Evolutionary conservation across 768 basidiomycete species (phyloP), one percentile per base, ranked within the genome.

Genomic region (Coprinellus micaceus): DNA sequence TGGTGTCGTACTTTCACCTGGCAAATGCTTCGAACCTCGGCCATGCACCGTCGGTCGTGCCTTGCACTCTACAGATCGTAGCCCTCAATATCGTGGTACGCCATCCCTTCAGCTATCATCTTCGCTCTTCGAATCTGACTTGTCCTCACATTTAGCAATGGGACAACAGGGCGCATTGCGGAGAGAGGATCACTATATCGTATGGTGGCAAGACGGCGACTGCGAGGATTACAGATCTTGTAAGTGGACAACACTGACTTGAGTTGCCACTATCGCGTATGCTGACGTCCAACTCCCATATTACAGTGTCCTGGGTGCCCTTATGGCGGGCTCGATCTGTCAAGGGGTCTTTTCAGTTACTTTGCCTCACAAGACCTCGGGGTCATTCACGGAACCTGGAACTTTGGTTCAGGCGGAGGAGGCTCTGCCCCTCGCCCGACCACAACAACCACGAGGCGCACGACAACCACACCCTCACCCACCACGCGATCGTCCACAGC

Each of bases 161-260:
- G 70, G 75, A 72, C 51, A 71, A 63, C n/a, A 69, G 74, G 24
- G 72, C 63, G 52, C 64, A 81, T 60, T 92, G 90, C 64, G 81
- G 72, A 67, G 72, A 85, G 70, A 69, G 56, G 53, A 85, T 93
- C 62, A 82, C 78, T 22, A 85, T 93, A 62, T 72, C 73, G 2
- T 80, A 72, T 66, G 73, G 76, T 39, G 89, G 89, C 46, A 82
- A 82, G 67, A 73, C 80, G 3, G 67, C 80, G 0, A 63, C 63
- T 37, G 90, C 90, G 6, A 76, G 73, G 5, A 81, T 92, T 59
- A 73, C 72, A 61, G 91, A 93, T 59, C 70, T 78, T 72, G 87
- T 85, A 29, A 54, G 77, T 15, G 44, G 22, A 56, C 47, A 7
- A 28, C 22, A 43, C 41, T 3, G 11, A 17, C 11, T 53, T 48